phyloP scores from a whole-genome alignment of 2,329 filamentous ascomycete species.

The Cytospora piceicola region DNA sequence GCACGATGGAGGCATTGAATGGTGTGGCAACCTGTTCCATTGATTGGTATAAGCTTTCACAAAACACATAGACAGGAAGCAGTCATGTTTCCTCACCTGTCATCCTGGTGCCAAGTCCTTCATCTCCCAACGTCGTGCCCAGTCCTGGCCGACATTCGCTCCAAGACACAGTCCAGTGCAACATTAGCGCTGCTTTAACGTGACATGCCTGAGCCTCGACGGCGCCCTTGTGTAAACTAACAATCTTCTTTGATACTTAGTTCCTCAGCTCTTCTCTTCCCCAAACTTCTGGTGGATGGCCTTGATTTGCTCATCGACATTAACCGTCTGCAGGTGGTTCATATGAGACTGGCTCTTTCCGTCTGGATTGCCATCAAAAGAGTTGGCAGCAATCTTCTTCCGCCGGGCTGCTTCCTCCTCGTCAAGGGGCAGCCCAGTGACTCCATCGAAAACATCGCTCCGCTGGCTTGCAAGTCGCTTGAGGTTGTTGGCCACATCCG shows the following conservation, averaged over 20 bases:
- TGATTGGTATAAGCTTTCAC: constrained; percentile 31
- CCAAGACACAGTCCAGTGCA: neutral
- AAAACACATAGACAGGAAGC: constrained; percentile 13
- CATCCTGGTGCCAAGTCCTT: constrained; percentile 7
- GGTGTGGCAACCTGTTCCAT: constrained; percentile 27
- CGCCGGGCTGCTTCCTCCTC: constrained; percentile 75
- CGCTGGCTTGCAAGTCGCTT: constrained; percentile 92
- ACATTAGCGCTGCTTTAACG: neutral
- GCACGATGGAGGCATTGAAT: constrained; percentile 4
- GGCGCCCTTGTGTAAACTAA: neutral
- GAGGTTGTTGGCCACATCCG: constrained; percentile 89
- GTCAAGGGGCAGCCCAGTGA: constrained; percentile 68
- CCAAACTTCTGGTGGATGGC: constrained; percentile 61
- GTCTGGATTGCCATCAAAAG: constrained; percentile 69
- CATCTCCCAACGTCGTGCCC: constrained; percentile 1
- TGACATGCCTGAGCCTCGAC: constrained; percentile 2
- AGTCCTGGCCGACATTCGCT: neutral
- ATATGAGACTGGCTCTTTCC: constrained; percentile 58
- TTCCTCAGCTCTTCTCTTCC: constrained; percentile 40
- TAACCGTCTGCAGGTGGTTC: constrained; percentile 68
- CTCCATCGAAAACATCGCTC: constrained; percentile 81
- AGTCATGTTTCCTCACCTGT: constrained; percentile 25
- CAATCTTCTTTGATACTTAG: neutral
- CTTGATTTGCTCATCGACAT: constrained; percentile 84
- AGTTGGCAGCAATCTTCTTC: constrained; percentile 71